Conservation (phyloP, 345 rosid genomes). For the Ailanthus altissimus region DNA sequence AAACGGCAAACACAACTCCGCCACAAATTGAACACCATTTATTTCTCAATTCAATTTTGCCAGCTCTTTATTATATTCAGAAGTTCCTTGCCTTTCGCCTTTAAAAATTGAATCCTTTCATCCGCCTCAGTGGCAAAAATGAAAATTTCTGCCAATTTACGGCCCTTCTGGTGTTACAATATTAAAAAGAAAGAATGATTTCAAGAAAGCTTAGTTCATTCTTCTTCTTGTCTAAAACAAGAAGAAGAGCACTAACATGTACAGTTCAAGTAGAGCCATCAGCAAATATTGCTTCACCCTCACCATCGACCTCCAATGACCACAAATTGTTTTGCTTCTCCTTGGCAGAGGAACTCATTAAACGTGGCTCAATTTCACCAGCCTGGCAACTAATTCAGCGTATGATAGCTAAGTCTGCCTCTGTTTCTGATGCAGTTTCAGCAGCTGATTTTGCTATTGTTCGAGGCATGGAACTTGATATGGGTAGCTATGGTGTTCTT, state of each 20-base stretch:
- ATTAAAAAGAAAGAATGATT: slow-evolving; percentile 26
- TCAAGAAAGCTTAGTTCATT: slow-evolving; percentile 22
- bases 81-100: not conserved
- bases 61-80: not conserved
- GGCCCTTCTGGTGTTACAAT: not conserved
- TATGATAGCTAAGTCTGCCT: slow-evolving; percentile 36
- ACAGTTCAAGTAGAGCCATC: slow-evolving; percentile 35
- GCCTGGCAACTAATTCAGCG: slow-evolving; percentile 48
- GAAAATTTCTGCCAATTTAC: not conserved
- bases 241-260: slow-evolving; percentile 40
- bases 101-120: not conserved
- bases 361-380: slow-evolving; percentile 42
- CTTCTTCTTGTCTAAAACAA: slow-evolving; percentile 30
- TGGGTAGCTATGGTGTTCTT: slow-evolving; percentile 33
- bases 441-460: slow-evolving; percentile 38
- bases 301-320: slow-evolving; percentile 27
- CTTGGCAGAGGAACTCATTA: slow-evolving; percentile 43
- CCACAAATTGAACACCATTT: not conserved
- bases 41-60: not conserved
- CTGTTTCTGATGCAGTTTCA: slow-evolving; percentile 41
- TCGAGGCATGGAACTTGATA: slow-evolving; percentile 49
- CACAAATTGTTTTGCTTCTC: slow-evolving; percentile 47
- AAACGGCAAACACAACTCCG: not conserved
- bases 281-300: not conserved
- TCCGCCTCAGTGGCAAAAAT: not conserved